Base-by-base conservation (phyloP, 257 asterid genomes). In the Nicotiana noctiflora region DNA sequence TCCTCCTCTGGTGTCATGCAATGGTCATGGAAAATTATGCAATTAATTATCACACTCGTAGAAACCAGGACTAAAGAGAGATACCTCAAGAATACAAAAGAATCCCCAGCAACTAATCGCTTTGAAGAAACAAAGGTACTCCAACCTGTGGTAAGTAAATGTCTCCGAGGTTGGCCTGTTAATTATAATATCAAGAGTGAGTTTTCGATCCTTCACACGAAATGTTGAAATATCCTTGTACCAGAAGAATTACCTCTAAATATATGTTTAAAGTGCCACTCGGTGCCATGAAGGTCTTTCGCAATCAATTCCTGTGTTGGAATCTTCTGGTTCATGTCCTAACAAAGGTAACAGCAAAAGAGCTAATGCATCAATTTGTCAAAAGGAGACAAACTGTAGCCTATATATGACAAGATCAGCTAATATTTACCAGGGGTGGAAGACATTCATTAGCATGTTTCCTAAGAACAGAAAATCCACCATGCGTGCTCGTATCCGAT, bases 81-180 rank as follows among this genome's bases (percentile, higher is more conserved):
- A 62, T 83, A 92, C 97, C 97, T 91, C 68, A 93, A 85, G 59
- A 93, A 93, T 78, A 93, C 90, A 84, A 93, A 91, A 46, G 94
- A 89, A 82, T 93, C 97, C 12, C 97, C 93, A 29, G 97, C 92
- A 23, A 86, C 92, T 87, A 93, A 85, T 88, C 91, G 85, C 88
- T 93, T 93, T 3, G 94, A 90, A 62, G 93, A 90, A 25, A 91
- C 97, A 81, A 91, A 93, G 8, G 93, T 88, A 83, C 97, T 93
- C 97, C 97, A 93, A 27, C 97, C 97, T 6, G 97, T 93, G 19
- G 97, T 93, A 49, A 93, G 93, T 88, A 93, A 87, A 84, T 93
- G 96, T 87, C 97, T 91, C 81, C 93, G 89, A 62, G 97, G 97
- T 84, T 93, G 97, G 76, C 97, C 97, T 93, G 88, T 76, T 80